Evolutionary conservation across 2,329 filamentous ascomycete species (phyloP).

Genomic region (Fusarium coffeatum): DNA sequence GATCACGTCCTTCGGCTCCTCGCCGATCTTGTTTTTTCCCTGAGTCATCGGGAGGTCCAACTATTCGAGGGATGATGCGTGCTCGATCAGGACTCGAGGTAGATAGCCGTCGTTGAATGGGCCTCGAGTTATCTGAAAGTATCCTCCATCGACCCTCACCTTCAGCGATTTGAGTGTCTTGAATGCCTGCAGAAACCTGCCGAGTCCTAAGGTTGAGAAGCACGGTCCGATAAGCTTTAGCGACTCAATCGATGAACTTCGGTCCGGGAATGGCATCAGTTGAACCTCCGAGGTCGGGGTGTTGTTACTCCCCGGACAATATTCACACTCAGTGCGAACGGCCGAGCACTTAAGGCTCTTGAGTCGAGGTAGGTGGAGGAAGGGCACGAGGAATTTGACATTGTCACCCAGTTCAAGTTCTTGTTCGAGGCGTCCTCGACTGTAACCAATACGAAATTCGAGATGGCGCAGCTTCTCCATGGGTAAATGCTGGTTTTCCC

Average conservation of each 20-base stretch:
- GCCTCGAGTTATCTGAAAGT: too few relatives aligned
- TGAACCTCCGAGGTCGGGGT: not conserved
- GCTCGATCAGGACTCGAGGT: not conserved
- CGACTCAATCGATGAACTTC: not conserved
- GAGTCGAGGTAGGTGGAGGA: not conserved
- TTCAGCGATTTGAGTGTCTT: not conserved
- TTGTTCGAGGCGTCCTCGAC: too few relatives aligned
- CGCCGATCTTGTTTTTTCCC: rapidly evolving
- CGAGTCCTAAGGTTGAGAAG: not conserved
- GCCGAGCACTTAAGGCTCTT: not conserved
- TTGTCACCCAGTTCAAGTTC: too few relatives aligned
- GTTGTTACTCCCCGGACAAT: too few relatives aligned
- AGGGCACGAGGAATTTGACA: not conserved
- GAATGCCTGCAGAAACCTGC: not conserved
- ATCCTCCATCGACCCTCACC: too few relatives aligned
- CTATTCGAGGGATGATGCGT: not conserved
- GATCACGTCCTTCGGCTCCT: not conserved
- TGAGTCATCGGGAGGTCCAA: not conserved
- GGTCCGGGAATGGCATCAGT: not conserved
- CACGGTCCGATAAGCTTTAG: not conserved
- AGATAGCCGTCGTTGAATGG: too few relatives aligned
- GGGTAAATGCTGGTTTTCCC: not conserved
- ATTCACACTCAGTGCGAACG: too few relatives aligned
- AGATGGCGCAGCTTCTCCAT: not conserved
- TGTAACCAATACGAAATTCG: not conserved